These are phyloP conservation scores for Mortierella sp. DNA, from an alignment of 371 early-diverging fungal species.

Conservation along the genomic window DNA sequence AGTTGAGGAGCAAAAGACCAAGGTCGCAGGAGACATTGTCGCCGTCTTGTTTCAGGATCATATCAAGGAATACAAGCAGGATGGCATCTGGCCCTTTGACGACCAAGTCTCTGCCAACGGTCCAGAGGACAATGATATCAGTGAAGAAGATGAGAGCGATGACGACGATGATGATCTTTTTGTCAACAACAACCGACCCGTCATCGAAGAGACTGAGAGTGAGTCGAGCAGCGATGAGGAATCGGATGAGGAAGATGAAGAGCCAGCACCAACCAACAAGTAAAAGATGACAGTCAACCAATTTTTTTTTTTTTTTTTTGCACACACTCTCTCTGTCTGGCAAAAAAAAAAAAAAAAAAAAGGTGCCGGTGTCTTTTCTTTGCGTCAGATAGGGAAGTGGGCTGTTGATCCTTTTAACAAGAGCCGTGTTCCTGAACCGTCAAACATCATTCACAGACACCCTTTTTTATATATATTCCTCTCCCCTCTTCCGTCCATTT, in stretches of 20 bases:
- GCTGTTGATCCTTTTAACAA: no score
- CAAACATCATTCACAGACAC: no score
- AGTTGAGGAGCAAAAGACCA: slow-evolving; percentile 63
- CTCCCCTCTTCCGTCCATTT: no score
- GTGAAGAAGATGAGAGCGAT: slow-evolving; percentile 51
- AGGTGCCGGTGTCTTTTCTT: no score
- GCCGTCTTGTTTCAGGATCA: slow-evolving; percentile 81
- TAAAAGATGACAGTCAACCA: no score
- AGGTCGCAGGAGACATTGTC: slow-evolving; percentile 83
- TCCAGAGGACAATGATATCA: slow-evolving; percentile 11
- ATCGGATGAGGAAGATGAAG: slow-evolving; percentile 7
- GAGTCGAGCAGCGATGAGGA: slow-evolving; percentile 41
- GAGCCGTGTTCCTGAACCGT: no score
- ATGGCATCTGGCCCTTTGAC: slow-evolving; percentile 72
- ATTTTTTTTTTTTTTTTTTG: no score
- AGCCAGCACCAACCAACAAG: no score
- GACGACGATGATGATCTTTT: slow-evolving; percentile 70
- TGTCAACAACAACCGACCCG: slow-evolving; percentile 72
- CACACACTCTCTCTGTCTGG: no score
- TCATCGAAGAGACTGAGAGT: slow-evolving; percentile 46
- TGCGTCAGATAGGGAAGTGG: no score
- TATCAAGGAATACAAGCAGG: slow-evolving; percentile 74
- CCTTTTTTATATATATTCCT: no score
- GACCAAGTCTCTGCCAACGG: slow-evolving; percentile 10
- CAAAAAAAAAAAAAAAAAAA: no score